These are phyloP conservation scores for Colletotrichum gloeosporioides DNA, from an alignment of 2,329 filamentous ascomycete species.

Conservation along the genomic window DNA sequence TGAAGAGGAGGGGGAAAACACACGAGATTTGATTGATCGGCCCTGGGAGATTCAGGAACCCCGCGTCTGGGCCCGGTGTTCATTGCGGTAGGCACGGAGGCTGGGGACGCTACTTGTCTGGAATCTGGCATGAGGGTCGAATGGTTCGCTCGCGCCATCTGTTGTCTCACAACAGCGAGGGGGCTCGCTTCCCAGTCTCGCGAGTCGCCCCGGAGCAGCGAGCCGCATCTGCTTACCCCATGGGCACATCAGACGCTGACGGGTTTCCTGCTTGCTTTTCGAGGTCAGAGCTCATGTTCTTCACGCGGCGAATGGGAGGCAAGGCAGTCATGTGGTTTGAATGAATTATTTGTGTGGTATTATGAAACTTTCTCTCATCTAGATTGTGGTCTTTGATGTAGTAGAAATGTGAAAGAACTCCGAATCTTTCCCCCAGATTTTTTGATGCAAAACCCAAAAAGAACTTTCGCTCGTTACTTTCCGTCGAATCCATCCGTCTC, in stretches of 20 bases:
- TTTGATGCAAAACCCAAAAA: background rate
- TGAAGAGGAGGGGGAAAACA: background rate
- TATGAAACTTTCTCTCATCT: slow-evolving; percentile 2
- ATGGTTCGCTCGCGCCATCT: background rate
- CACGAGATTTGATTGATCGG: background rate
- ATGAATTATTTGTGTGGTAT: slow-evolving; percentile 10
- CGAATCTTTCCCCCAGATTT: background rate
- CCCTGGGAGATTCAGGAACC: background rate
- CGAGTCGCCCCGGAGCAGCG: background rate
- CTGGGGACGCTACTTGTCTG: background rate
- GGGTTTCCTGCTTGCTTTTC: background rate
- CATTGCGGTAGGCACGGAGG: background rate
- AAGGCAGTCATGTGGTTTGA: background rate
- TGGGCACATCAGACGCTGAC: background rate
- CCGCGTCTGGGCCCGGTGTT: background rate
- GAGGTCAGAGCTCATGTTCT: background rate
- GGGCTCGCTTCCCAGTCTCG: background rate
- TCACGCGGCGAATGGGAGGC: background rate
- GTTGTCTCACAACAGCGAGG: background rate
- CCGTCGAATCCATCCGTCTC: slow-evolving; percentile 21
- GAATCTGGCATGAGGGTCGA: background rate
- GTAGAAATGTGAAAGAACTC: background rate
- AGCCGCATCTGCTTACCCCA: background rate
- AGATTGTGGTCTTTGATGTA: background rate
- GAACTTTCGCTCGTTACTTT: slow-evolving; percentile 15